Evolutionary conservation across 2,329 filamentous ascomycete genomes (phyloP).

Genomic region (Penicillium sclerotiorum): DNA sequence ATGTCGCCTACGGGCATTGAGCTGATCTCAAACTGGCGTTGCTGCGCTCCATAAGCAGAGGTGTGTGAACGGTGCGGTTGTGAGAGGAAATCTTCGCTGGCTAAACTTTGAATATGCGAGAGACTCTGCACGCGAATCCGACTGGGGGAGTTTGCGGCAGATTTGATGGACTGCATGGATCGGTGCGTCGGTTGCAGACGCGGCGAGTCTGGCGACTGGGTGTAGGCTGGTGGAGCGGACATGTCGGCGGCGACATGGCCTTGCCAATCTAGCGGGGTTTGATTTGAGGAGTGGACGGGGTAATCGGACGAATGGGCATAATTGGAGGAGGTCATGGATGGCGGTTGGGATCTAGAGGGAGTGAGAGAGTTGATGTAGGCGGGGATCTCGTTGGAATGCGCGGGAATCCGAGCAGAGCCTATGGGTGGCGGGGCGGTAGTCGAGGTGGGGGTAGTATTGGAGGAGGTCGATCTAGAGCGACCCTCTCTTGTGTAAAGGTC

Average conservation of each 20-base stretch:
- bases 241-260: conserved; percentile 16
- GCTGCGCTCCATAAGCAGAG: conserved; percentile 50
- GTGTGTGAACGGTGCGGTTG: conserved; percentile 51
- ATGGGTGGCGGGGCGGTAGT: conserved; percentile 39
- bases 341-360: conserved; percentile 30
- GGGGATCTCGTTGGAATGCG: conserved; percentile 37
- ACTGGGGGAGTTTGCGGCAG: conserved; percentile 53
- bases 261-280: conserved; percentile 25
- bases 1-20: conserved; percentile 96
- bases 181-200: conserved; percentile 49
- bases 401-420: conserved; percentile 36
- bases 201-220: conserved; percentile 48
- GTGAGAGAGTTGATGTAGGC: conserved; percentile 36
- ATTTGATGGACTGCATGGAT: conserved; percentile 49
- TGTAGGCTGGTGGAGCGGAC: conserved; percentile 30
- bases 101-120: conserved; percentile 87
- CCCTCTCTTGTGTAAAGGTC: conserved; percentile 24
- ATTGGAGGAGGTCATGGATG: conserved; percentile 55
- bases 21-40: conserved; percentile 86
- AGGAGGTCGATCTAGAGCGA: conserved; percentile 36
- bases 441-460: conserved; percentile 39
- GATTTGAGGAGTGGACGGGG: conserved; percentile 17
- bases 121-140: conserved; percentile 83
- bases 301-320: conserved; percentile 28
- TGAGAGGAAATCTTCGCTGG: conserved; percentile 71